Evolutionary conservation across 2,329 filamentous ascomycete genomes (phyloP), one percentile per base, ranked within the genome.

Genomic region (Sarocladium strictum): DNA sequence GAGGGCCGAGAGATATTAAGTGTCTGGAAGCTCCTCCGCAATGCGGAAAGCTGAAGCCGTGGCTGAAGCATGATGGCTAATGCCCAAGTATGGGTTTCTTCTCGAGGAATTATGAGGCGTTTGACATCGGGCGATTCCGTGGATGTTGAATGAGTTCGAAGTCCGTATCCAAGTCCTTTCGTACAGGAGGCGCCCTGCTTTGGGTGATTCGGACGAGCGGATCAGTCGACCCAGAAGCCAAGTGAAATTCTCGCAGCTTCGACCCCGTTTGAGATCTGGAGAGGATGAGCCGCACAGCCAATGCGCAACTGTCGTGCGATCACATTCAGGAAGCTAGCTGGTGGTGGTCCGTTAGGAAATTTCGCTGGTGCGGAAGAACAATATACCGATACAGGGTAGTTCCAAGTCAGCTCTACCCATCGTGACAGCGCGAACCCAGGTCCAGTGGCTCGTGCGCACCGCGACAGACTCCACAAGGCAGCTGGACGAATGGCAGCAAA

Each of bases 1-100:
- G 62, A 53, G 15, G 64, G 56, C 40, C 61, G 62, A 53, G 57
- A 61, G 33, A 69, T 51, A 15, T 64, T 57, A 17, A 69, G 58
- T 21, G 64, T 62, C 51, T 66, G 62, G 40, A 63, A 56, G 58
- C 64, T 60, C 41, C 63, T 64, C 56, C 65, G 62, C 26, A 61
- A 61, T 49, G 61, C 63, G 24, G 63, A 62, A 9, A 70, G 55
- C 51, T 64, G 61, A 23, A 70, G 53, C 49, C 65, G 60, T 54
- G 61, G 60, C 50, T 65, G 64, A 15, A 71, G 58, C 69, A 71
- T 71, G 50, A 15, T 19, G 9, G 50, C 33, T 3, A 6, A 15
- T 51, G 47, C n/a, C 29, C 47, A 29, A 21, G 11, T 3, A 35
- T 15, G 62, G 35, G 17, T 29, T 54, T 45, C 54, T 26, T 2